Percentiles rank a stretch among this genome's conserved stretches.
Evolutionary conservation across 257 asterid species (phyloP).

Genomic region (Fraxinus excelsior): DNA sequence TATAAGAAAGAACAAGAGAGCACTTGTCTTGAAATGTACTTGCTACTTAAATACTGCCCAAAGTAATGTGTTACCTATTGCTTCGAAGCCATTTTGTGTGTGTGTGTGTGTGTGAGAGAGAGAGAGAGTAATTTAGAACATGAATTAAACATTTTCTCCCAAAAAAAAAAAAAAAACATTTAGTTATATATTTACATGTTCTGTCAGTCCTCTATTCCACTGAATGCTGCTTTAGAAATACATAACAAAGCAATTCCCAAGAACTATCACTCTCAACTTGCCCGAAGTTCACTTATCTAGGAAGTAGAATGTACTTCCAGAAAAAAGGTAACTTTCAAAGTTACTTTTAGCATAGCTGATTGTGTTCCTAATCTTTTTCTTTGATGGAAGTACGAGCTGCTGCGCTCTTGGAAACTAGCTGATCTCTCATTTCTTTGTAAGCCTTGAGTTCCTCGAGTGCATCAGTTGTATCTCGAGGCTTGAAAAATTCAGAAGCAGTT

Average conservation of each 20-base stretch:
- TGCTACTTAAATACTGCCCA: neutral
- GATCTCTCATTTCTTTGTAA: constrained; percentile 70
- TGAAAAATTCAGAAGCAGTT: constrained; percentile 55
- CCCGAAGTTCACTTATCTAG: constrained; percentile 16
- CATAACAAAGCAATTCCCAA: neutral
- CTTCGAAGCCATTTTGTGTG: neutral
- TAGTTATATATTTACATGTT: neutral
- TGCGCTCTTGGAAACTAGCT: constrained; percentile 58
- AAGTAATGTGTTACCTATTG: no score
- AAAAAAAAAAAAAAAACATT: neutral
- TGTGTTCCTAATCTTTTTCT: constrained; percentile 27
- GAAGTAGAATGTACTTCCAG: constrained; percentile 9
- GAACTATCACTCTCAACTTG: constrained; percentile 8
- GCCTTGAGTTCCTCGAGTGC: constrained; percentile 88
- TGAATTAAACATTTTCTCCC: no score
- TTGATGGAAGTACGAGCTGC: constrained; percentile 35
- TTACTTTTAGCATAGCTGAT: constrained; percentile 18
- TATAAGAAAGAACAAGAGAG: constrained; percentile 43
- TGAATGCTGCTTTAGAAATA: neutral
- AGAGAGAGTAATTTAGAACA: no score
- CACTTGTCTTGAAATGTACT: constrained; percentile 27
- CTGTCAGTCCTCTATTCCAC: neutral
- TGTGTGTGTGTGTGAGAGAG: no score
- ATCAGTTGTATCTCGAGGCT: constrained; percentile 72
- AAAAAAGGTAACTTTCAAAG: neutral